Base-by-base conservation (phyloP, 148 eudicot species). In the Cornus suecica region DNA sequence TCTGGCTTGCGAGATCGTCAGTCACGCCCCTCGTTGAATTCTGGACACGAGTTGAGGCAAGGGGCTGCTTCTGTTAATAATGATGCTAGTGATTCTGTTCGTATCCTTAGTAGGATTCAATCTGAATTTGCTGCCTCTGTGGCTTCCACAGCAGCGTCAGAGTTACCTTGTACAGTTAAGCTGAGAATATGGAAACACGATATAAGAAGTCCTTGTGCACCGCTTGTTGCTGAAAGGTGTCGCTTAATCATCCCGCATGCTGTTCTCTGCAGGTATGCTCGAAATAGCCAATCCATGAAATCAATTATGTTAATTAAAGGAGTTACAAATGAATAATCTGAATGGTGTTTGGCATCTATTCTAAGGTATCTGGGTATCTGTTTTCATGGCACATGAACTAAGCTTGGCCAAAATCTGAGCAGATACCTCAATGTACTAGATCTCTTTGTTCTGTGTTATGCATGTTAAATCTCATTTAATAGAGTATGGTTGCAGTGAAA, bases 131-230 rank as follows among this genome's bases (percentile, higher is more conserved):
- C 79, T 71, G 73, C 76, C 2, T 80, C 83, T 54, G 27, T 80
- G 69, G 52, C 79, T 63, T 78, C 74, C 30, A 69, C 78, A 64
- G 75, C 78, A 65, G 67, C 78, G 66, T 67, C 79, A 20, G 83
- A 80, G 76, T 76, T 80, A 65, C 83, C 83, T 71, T 80, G 79
- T 32, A 80, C 79, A 9, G 83, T 80, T 70, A 80, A 80, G 79
- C 69, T 80, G 56, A 71, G 79, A 71, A 71, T 80, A 52, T 80
- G 83, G 83, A 23, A 72, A 13, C 79, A 80, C 66, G 79, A 76
- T 76, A 70, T 75, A 32, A 76, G 71, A 66, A 66, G 48, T 60
- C 76, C 79, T 20, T 68, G 71, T 80, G 68, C 78, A 14, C 23
- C 37, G 16, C 79, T 80, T 10, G 58, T 65, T 30, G 25, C 34